Base-by-base conservation (phyloP, 2,329 filamentous ascomycete genomes). In the Phialophora macrospora region DNA sequence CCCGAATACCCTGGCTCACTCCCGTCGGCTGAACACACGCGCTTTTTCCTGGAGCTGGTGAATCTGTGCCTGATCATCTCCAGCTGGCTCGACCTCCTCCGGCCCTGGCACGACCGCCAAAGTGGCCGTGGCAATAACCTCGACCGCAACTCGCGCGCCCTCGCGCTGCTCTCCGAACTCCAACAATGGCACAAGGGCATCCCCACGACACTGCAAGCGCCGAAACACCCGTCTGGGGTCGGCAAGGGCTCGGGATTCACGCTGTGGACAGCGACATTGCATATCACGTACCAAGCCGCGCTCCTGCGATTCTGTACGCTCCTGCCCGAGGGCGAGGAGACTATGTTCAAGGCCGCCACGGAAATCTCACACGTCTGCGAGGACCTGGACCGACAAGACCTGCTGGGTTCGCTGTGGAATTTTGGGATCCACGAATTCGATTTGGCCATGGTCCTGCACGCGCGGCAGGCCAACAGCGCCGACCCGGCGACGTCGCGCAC, bases 381-480 rank as follows among this genome's bases (percentile, higher is more conserved):
- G 32, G 32, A 34, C 9, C 11, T 34, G 9, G 32, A 34, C 32
- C 32, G 32, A 12, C 32, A 34, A 34, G 32, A 34, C 32, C 32
- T 34, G 32, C 32, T 34, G 32, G 32, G 32, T n/a, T 63, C 54
- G n/a, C 38, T 58, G n/a, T 63, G 61, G 61, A 38, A 17, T n/a
- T 63, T 57, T 20, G 61, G 41, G 11, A 63, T 63, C 41, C 61
- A 58, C 46, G 38, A 63, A 28, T 46, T 63, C 8, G 54, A 63
- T 26, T n/a, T 63, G 11, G 61, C 61, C 20, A 57, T 63, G 61
- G 38, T 34, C 20, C 61, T 32, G 38, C 61, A 58, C 12, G 54
- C 61, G 20, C 61, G 61, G 5, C 26, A 57, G 38, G 24, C 61
- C 12, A 48, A 51, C 41, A 51, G 46, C 46, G 17, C 34, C n/a